These are phyloP conservation scores for Paratrimastix pyriformis DNA, from an alignment of 78 protist genomes.

Conservation along the genomic window DNA sequence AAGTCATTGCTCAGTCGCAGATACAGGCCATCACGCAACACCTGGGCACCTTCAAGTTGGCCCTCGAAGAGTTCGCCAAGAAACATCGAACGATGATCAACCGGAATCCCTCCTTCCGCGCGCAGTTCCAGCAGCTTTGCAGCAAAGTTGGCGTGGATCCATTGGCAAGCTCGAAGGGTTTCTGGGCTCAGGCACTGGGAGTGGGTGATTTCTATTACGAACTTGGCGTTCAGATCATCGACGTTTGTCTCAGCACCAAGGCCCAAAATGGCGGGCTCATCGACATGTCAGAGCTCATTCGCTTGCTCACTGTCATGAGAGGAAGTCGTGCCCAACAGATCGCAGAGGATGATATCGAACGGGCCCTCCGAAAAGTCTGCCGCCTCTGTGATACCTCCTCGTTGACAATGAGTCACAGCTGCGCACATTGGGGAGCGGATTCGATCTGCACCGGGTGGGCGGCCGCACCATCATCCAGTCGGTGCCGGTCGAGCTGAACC, in stretches of 20 bases:
- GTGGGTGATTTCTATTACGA: conserved; percentile 89
- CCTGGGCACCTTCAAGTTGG: no score
- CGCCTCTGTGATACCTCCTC: no score
- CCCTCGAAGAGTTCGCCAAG: no score
- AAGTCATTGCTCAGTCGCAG: no score
- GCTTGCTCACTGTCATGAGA: conserved; percentile 31
- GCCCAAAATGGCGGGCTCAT: conserved; percentile 75
- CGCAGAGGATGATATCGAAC: conserved; percentile 61
- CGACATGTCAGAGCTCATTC: conserved; percentile 37
- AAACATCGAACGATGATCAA: no score
- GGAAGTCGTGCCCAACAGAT: conserved; percentile 38
- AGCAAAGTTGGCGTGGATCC: conserved; percentile 82
- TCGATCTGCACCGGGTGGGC: conserved; percentile 33
- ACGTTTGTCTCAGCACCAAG: conserved; percentile 65
- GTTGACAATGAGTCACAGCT: no score
- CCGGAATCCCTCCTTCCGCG: no score
- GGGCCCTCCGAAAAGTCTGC: conserved; percentile 55
- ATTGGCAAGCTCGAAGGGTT: conserved; percentile 66
- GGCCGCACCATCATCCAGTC: conserved; percentile 51
- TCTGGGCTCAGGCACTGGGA: conserved; percentile 86
- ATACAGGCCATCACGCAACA: no score
- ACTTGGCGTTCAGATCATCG: conserved; percentile 78
- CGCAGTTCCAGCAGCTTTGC: conserved; percentile 75
- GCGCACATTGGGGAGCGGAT: conserved; percentile 54
- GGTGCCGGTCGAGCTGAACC: conserved; percentile 68